Percentiles rank a stretch among this genome's conserved stretches.
These are phyloP conservation scores for Erodium trifolium DNA, from an alignment of 441 rosid genomes.

Conservation along the genomic window DNA sequence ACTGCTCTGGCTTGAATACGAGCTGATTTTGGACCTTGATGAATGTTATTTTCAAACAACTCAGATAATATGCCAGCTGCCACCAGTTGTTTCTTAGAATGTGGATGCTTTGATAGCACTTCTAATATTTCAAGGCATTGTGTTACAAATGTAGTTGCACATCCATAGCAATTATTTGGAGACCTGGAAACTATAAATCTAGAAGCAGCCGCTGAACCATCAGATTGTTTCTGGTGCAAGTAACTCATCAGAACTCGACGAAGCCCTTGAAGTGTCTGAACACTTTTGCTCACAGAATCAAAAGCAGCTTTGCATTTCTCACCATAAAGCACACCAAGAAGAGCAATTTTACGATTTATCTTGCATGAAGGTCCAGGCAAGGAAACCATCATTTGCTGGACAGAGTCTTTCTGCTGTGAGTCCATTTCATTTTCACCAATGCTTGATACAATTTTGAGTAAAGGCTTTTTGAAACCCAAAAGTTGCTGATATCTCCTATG, in stretches of 20 bases:
- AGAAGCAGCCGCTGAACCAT: conserved; percentile 53
- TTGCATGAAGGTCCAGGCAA: conserved; percentile 99
- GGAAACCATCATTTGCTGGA: conserved; percentile 99
- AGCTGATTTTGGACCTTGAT: conserved; percentile 94
- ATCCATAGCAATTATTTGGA: conserved; percentile 97
- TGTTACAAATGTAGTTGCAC: conserved; percentile 95
- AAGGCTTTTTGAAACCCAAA: conserved; percentile 98
- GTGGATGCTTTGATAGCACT: conserved; percentile 76
- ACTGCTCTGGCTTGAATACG: conserved; percentile 96
- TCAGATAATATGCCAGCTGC: conserved; percentile 87
- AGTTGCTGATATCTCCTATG: conserved; percentile 99
- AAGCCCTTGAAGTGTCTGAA: conserved; percentile 99
- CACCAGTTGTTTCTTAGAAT: conserved; percentile 89
- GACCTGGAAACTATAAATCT: conserved; percentile 90
- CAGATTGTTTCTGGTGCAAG: conserved; percentile 91
- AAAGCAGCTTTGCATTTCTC: conserved; percentile 99
- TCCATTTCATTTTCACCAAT: conserved; percentile 99
- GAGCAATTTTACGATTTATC: conserved; percentile 98
- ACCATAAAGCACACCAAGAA: conserved; percentile 98
- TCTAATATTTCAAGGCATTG: conserved; percentile 95
- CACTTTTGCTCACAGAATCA: conserved; percentile 99
- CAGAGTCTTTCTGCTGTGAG: conserved; percentile 98
- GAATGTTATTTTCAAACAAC: conserved; percentile 96
- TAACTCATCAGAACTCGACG: conserved; percentile 96
- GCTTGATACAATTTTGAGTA: conserved; percentile 97